These are phyloP conservation scores for Beauveria scarabaeidicola DNA, from an alignment of 2,329 filamentous ascomycete genomes.

Conservation along the genomic window DNA sequence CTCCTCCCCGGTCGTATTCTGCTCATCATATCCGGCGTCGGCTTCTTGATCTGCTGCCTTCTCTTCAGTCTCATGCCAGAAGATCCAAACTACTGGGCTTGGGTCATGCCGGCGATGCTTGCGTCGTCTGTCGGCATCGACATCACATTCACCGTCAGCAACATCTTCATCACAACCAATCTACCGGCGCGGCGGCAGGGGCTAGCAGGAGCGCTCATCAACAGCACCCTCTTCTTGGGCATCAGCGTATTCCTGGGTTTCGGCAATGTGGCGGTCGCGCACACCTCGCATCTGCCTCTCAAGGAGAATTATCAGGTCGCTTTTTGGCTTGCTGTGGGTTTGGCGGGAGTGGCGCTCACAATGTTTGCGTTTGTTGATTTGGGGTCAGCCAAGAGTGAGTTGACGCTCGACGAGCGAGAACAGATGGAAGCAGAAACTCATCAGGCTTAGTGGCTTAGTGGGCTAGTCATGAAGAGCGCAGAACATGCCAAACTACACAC, in stretches of 20 bases:
- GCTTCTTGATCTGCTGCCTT: constrained; percentile 41
- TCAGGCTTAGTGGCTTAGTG: neutral
- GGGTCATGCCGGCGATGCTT: constrained; percentile 52
- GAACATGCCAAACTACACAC: too few relatives aligned
- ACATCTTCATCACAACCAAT: constrained; percentile 59
- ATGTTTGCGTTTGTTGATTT: constrained; percentile 26
- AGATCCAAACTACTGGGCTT: constrained; percentile 52
- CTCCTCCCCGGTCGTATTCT: constrained; percentile 44
- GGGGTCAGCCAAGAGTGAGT: constrained; percentile 17
- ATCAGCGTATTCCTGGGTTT: constrained; percentile 48
- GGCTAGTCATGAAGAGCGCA: too few relatives aligned
- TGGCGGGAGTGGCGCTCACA: constrained; percentile 38
- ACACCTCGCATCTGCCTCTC: constrained; percentile 37
- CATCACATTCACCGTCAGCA: constrained; percentile 56
- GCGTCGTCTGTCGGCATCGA: constrained; percentile 57
- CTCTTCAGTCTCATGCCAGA: constrained; percentile 49
- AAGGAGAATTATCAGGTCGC: constrained; percentile 48
- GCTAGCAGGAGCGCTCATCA: constrained; percentile 56
- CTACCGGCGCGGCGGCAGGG: constrained; percentile 52
- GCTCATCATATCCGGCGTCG: constrained; percentile 42
- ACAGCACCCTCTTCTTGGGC: constrained; percentile 52
- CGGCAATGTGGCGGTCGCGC: constrained; percentile 41
- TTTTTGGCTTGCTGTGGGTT: constrained; percentile 52
- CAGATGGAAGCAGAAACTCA: constrained; percentile 9
- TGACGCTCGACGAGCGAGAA: constrained; percentile 16